These are phyloP conservation scores for Talaromyces verruculosus DNA, from an alignment of 2,329 filamentous ascomycete genomes.

Conservation along the genomic window DNA sequence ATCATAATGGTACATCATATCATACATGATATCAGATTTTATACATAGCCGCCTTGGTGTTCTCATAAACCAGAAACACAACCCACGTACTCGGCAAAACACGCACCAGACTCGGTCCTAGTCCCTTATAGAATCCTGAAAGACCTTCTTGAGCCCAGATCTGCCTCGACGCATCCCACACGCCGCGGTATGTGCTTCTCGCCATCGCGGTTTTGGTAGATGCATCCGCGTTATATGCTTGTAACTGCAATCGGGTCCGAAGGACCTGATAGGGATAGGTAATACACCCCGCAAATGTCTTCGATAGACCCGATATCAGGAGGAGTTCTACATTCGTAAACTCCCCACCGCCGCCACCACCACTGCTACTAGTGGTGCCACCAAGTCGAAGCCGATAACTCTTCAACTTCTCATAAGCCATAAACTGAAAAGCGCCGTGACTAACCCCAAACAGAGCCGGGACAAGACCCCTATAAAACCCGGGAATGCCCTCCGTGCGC, in stretches of 20 bases:
- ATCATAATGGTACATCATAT: neutral
- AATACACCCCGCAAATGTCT: constrained; percentile 81
- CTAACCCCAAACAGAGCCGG: constrained; percentile 82
- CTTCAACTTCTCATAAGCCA: constrained; percentile 81
- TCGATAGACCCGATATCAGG: constrained; percentile 75
- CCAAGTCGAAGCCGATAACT: constrained; percentile 53
- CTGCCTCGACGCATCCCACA: constrained; percentile 68
- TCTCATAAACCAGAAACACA: constrained; percentile 96
- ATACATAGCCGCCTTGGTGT: constrained; percentile 66
- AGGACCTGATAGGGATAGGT: constrained; percentile 97
- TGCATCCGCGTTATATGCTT: constrained; percentile 72
- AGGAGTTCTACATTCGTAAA: constrained; percentile 75
- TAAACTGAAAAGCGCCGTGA: constrained; percentile 93
- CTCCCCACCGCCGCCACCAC: constrained; percentile 25
- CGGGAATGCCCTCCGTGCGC: constrained; percentile 67
- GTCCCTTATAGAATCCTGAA: constrained; percentile 84
- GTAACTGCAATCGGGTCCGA: constrained; percentile 77
- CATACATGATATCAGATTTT: constrained; percentile 50
- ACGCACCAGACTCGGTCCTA: constrained; percentile 83
- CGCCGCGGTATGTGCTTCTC: constrained; percentile 68
- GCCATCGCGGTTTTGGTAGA: neutral
- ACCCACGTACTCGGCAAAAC: constrained; percentile 95
- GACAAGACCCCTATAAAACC: constrained; percentile 84
- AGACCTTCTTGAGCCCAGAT: constrained; percentile 79
- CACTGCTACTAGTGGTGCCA: neutral